phyloP scores from a whole-genome alignment of 306 rosid genomes.

The Potentilla sterilis region DNA sequence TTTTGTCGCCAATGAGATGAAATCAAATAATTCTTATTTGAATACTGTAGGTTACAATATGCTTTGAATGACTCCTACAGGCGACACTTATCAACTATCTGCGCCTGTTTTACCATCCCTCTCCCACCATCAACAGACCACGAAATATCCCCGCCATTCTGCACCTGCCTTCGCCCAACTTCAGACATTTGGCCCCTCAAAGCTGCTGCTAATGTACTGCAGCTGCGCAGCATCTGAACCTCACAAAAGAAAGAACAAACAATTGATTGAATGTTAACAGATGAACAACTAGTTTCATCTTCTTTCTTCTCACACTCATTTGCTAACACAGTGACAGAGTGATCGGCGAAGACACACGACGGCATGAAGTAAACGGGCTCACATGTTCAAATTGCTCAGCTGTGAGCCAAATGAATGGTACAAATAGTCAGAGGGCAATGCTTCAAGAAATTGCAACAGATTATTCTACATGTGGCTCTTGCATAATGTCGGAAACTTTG shows the following conservation, averaged over 20 bases:
- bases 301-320: constrained; percentile 15
- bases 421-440: constrained; percentile 18
- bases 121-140: neutral
- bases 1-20: neutral
- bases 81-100: neutral
- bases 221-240: constrained; percentile 10
- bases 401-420: constrained; percentile 26
- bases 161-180: neutral
- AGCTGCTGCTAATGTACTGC: constrained; percentile 9
- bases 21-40: neutral
- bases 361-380: neutral
- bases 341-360: constrained; percentile 32
- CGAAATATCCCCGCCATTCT: neutral
- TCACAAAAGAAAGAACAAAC: constrained; percentile 3
- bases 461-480: constrained; percentile 28
- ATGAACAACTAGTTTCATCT: neutral
- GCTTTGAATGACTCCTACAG: neutral
- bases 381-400: too few species aligned
- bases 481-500: constrained; percentile 45
- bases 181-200: neutral
- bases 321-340: constrained; percentile 19
- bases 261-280: constrained; percentile 7
- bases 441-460: constrained; percentile 57
- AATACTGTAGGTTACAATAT: neutral
- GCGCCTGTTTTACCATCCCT: neutral